Evolutionary conservation across 768 basidiomycete genomes (phyloP), one percentile per base, ranked within the genome.

Genomic region (Lactarius tabidus): DNA sequence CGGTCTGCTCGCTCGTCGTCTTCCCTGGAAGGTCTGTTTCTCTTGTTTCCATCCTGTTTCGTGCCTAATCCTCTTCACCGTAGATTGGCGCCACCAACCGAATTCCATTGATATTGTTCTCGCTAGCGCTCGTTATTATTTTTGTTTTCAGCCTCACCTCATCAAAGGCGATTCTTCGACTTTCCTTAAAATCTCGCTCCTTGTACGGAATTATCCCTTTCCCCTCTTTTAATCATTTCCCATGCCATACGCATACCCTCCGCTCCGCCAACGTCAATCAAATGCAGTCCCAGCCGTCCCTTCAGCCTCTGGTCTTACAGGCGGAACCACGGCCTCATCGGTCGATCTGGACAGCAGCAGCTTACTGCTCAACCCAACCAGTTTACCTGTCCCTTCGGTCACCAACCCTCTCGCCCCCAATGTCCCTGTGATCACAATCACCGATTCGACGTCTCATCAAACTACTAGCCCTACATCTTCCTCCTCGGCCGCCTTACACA

Each of bases 241-340:
- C n/a, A 69, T 67, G 66, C 68, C 36, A 18, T 56, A 28, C 59
- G 14, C 39, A 26, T 55, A 41, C 17, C 28, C 61, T 18, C 65
- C 28, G 4, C 62, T 31, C 33, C 28, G 33, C 38, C 59, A 53
- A 62, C 69, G 69, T 26, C 67, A 65, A 57, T 1, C 7, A 1
- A 5, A 20, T 31, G 26, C 17, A n/a, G 10, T 9, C 18, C 12
- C 9, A 8, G 23, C 31, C 20, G 29, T 17, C 9, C 69, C 69
- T 38, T 36, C 57, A 26, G 62, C 38, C 15, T 4, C 17, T 59
- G 66, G 66, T 29, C 12, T 69, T 28, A 26, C 29, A 14, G 58
- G 61, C 4, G 56, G 57, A 17, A 39, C 35, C 31, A 61, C 59
- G 18, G 56, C 51, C 10, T 0, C 18, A 28, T 35, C 62, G 1